Percentiles rank a stretch among this genome's conserved stretches.
These are phyloP conservation scores for Backusella mclennaniae DNA, from an alignment of 192 early-diverging fungal species.

Conservation along the genomic window DNA sequence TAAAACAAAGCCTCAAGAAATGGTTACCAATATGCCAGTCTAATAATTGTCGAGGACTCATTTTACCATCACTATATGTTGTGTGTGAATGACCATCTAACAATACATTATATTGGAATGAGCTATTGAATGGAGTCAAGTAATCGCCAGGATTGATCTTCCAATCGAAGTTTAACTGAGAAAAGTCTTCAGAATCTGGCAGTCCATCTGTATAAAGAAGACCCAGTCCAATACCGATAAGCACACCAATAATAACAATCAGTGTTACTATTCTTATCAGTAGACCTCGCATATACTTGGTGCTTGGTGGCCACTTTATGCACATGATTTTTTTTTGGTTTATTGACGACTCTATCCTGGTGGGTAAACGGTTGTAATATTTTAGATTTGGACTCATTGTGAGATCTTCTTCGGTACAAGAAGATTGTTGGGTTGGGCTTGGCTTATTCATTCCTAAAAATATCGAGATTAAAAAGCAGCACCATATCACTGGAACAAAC, in stretches of 20 bases:
- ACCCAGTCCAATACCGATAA: constrained; percentile 28
- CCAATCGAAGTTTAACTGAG: constrained; percentile 45
- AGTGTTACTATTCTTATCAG: constrained; percentile 6
- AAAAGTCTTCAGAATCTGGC: constrained; percentile 36
- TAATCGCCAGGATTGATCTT: constrained; percentile 47
- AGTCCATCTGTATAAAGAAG: constrained; percentile 22
- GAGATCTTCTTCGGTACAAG: neutral
- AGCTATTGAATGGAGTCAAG: constrained; percentile 38
- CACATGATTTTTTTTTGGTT: neutral
- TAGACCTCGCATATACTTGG: constrained; percentile 6
- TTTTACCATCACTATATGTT: constrained; percentile 57
- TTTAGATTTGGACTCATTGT: neutral
- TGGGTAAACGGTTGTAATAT: neutral
- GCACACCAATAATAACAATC: constrained; percentile 21
- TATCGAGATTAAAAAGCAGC: constrained; percentile 5
- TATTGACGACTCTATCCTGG: neutral
- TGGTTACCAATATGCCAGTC: constrained; percentile 62
- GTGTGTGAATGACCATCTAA: constrained; percentile 68
- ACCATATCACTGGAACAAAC: neutral
- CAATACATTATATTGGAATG: constrained; percentile 53
- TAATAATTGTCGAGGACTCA: constrained; percentile 55
- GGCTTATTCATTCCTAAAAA: neutral
- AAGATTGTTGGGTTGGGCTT: neutral
- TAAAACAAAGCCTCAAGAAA: neutral
- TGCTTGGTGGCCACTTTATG: neutral